Conservation (phyloP, 371 early-diverging fungal species). For the Cokeromyces recurvatus region DNA sequence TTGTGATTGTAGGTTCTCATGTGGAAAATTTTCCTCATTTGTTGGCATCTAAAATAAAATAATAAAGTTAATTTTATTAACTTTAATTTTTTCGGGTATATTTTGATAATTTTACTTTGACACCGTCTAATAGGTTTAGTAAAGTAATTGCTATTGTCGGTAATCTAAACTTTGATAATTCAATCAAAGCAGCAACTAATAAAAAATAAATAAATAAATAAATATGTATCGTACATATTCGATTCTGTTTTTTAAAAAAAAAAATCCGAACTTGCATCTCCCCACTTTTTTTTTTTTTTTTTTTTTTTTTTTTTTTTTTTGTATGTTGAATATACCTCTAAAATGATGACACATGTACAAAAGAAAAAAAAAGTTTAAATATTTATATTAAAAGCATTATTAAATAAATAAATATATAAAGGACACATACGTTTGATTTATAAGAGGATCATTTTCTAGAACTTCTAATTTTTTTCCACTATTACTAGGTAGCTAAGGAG, state of each 20-base stretch:
- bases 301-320: too few species aligned
- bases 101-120: conserved; percentile 43
- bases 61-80: neutral
- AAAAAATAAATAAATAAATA: neutral
- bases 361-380: neutral
- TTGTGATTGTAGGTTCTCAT: conserved; percentile 68
- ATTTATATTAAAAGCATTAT: neutral
- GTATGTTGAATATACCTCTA: too few species aligned
- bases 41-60: conserved; percentile 19
- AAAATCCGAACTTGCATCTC: neutral
- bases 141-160: conserved; percentile 51
- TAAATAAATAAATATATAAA: neutral
- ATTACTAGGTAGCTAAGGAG: conserved; percentile 51
- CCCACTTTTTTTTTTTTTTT: too few species aligned
- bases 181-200: conserved; percentile 56
- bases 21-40: conserved; percentile 52
- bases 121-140: conserved; percentile 51
- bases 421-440: conserved; percentile 49
- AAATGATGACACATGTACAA: neutral
- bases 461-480: conserved; percentile 49
- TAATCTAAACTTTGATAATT: conserved; percentile 63
- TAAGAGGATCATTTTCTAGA: conserved; percentile 57
- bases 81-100: neutral
- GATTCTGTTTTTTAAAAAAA: conserved; percentile 2
- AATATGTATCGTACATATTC: conserved; percentile 3